A percentile compares a stretch with the other conserved stretches of the same genome.
These are phyloP conservation scores for Schoenoplectus triqueter DNA, from an alignment of 202 grass and related monocot genomes.

Conservation along the genomic window DNA sequence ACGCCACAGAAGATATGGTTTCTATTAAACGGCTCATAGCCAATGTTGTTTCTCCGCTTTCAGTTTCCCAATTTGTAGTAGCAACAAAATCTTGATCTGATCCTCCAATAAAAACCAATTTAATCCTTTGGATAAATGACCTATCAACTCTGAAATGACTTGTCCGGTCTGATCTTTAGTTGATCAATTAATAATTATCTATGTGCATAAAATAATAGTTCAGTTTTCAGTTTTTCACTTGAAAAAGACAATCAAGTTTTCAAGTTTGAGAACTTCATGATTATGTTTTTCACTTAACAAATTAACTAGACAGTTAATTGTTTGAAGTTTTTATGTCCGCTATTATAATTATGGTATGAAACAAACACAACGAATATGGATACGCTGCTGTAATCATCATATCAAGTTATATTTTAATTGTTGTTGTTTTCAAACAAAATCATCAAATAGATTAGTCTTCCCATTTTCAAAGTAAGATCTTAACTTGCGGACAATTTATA, in stretches of 20 bases:
- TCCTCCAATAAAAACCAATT: neutral
- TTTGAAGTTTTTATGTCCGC: too few species aligned
- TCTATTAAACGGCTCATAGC: slow-evolving; percentile 15
- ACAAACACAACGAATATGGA: too few species aligned
- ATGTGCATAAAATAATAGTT: neutral
- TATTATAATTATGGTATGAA: too few species aligned
- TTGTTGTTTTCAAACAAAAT: neutral
- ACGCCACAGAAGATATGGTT: neutral
- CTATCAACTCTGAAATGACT: neutral
- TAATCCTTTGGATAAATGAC: neutral
- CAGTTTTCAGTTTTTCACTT: neutral
- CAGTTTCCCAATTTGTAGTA: slow-evolving; percentile 11
- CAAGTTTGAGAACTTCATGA: too few species aligned
- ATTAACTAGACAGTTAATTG: neutral
- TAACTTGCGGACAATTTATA: neutral
- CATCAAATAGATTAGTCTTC: neutral
- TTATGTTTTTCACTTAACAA: too few species aligned
- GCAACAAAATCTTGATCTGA: slow-evolving; percentile 11
- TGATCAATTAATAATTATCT: too few species aligned
- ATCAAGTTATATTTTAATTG: neutral
- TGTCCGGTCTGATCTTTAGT: neutral
- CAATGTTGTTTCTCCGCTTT: slow-evolving; percentile 12
- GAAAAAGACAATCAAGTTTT: too few species aligned
- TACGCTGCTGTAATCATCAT: neutral
- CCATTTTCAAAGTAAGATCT: neutral